A percentile compares a stretch with the other conserved stretches of the same genome.
These are phyloP conservation scores for Tolypocladium endophyticum DNA, from an alignment of 2,329 filamentous ascomycete genomes.

Conservation along the genomic window DNA sequence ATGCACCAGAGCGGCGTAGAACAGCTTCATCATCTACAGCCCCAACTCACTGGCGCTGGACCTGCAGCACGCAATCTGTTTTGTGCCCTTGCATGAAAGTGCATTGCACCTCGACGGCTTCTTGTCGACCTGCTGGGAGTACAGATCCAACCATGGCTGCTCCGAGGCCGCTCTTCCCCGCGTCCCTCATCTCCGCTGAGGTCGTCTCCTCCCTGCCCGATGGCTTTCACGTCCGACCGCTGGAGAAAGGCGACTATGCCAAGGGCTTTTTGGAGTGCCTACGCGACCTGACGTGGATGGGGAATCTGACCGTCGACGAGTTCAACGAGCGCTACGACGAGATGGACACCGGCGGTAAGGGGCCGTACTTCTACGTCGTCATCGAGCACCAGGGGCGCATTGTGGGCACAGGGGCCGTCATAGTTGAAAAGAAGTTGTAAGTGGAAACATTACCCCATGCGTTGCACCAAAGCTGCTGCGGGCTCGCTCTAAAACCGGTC, in stretches of 20 bases:
- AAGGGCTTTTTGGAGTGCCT: conserved; percentile 67
- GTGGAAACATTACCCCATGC: conserved; percentile 7
- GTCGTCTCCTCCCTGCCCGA: conserved; percentile 51
- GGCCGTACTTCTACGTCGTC: conserved; percentile 61
- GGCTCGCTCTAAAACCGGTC: not conserved
- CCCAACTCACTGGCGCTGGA: not conserved
- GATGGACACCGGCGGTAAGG: conserved; percentile 22
- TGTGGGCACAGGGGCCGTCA: conserved; percentile 64
- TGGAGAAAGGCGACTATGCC: conserved; percentile 56
- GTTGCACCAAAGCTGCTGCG: not conserved
- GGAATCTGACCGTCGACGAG: conserved; percentile 54
- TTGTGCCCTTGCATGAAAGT: not conserved
- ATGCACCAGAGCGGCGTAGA: not conserved
- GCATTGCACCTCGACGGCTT: not conserved
- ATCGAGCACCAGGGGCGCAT: conserved; percentile 53
- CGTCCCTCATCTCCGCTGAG: conserved; percentile 53
- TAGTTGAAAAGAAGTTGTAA: conserved; percentile 72
- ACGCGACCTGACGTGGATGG: conserved; percentile 65
- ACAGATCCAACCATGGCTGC: conserved; percentile 5
- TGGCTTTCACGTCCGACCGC: conserved; percentile 60
- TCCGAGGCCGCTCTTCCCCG: conserved; percentile 44
- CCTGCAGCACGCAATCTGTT: not conserved
- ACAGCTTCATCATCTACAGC: not conserved
- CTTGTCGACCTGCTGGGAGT: not conserved
- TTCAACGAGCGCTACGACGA: conserved; percentile 63